Evolutionary conservation across 495 filamentous ascomycete genomes (phyloP).

Genomic region (Talaromyces nanjingensis): DNA sequence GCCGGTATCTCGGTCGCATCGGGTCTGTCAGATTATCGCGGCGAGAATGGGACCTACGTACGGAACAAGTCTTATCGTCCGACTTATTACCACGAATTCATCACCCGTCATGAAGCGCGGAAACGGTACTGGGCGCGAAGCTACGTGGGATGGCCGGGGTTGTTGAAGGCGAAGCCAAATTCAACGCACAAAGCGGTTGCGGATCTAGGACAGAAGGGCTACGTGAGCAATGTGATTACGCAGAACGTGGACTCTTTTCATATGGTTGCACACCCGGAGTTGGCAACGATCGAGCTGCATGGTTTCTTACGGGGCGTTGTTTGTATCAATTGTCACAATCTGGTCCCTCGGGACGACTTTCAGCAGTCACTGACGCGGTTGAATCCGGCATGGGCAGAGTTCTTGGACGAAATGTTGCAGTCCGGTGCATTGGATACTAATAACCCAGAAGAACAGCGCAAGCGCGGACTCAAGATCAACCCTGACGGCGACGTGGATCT

Average conservation of each 20-base stretch:
- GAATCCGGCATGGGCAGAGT: slow-evolving; percentile 81
- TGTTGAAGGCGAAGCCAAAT: slow-evolving; percentile 75
- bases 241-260: slow-evolving; percentile 98
- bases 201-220: slow-evolving; percentile 60
- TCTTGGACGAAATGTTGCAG: slow-evolving; percentile 61
- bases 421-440: slow-evolving; percentile 71
- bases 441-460: slow-evolving; percentile 60
- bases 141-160: slow-evolving; percentile 83
- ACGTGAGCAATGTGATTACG: slow-evolving; percentile 73
- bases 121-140: slow-evolving; percentile 96
- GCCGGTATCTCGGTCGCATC: slow-evolving; percentile 92
- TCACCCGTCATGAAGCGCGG: slow-evolving; percentile 71
- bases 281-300: slow-evolving; percentile 79
- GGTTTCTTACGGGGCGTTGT: slow-evolving; percentile 76
- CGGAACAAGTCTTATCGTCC: slow-evolving; percentile 83
- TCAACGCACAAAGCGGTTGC: slow-evolving; percentile 68
- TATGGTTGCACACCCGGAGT: slow-evolving; percentile 61
- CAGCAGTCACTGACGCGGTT: slow-evolving; percentile 68
- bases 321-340: slow-evolving; percentile 69
- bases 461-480: slow-evolving; percentile 71
- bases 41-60: slow-evolving; percentile 82
- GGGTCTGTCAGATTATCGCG: slow-evolving; percentile 88
- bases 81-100: slow-evolving; percentile 89
- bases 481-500: slow-evolving; percentile 94
- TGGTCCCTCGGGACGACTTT: slow-evolving; percentile 62